Conservation (phyloP, 805 yeast genomes). For the Saccharomycopsis sp. region DNA sequence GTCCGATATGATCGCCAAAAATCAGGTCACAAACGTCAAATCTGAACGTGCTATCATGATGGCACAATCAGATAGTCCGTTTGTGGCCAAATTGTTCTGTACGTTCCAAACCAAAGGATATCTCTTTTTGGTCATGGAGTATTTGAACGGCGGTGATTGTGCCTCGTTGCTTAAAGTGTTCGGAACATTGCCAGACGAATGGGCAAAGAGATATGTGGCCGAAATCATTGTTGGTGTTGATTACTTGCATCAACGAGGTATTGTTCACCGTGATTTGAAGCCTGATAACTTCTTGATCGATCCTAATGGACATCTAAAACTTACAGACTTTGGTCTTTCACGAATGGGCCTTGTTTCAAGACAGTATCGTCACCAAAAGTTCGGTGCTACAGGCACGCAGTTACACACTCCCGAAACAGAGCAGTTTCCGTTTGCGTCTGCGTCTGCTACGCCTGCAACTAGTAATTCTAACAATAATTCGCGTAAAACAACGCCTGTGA, state of each 20-base stretch:
- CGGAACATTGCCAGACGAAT: constrained; percentile 77
- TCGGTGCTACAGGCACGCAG: background rate
- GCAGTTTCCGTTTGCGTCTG: constrained; percentile 8
- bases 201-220: constrained; percentile 82
- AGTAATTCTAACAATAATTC: constrained; percentile 13
- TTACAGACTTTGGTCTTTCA: constrained; percentile 93
- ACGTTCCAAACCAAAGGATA: constrained; percentile 87
- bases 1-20: constrained; percentile 94
- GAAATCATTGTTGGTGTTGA: constrained; percentile 88
- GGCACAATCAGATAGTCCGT: constrained; percentile 90
- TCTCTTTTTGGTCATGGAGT: constrained; percentile 92
- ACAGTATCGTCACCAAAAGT: constrained; percentile 39
- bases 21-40: constrained; percentile 90
- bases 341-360: constrained; percentile 83
- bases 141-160: constrained; percentile 91
- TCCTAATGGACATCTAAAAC: constrained; percentile 76
- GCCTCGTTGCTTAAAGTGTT: constrained; percentile 77
- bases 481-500: background rate
- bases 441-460: background rate
- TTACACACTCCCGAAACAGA: constrained; percentile 14
- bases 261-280: constrained; percentile 90
- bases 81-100: constrained; percentile 82
- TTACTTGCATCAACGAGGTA: constrained; percentile 81
- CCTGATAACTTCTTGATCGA: constrained; percentile 92
- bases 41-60: constrained; percentile 97